phyloP scores from a whole-genome alignment of 2,329 filamentous ascomycete genomes.

The Cladorrhinum sp. region DNA sequence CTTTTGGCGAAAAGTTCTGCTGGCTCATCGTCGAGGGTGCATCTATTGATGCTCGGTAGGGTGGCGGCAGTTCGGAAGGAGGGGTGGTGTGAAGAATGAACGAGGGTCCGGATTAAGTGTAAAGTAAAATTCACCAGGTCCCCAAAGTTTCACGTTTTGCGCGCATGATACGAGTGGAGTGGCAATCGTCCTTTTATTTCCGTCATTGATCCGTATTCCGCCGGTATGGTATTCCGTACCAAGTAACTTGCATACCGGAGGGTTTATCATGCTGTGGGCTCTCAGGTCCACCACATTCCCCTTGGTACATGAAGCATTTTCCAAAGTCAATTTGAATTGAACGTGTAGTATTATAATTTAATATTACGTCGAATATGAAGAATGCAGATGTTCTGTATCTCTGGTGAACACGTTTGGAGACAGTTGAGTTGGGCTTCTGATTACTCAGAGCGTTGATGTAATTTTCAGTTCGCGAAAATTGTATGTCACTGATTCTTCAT shows the following conservation, averaged over 20 bases:
- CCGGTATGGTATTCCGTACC: background rate
- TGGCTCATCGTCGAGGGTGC: constrained; percentile 50
- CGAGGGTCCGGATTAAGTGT: background rate
- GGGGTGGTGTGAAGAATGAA: constrained; percentile 2
- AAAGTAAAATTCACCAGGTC: constrained; percentile 10
- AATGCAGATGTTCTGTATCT: too few relatives aligned
- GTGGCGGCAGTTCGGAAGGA: background rate
- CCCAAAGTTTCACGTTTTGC: background rate
- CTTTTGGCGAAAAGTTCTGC: constrained; percentile 55
- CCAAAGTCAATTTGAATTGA: too few relatives aligned
- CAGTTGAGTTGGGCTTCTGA: too few relatives aligned
- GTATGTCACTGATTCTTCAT: too few relatives aligned
- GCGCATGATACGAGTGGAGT: background rate
- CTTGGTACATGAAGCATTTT: too few relatives aligned
- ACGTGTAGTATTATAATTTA: too few relatives aligned
- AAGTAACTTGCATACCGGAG: background rate
- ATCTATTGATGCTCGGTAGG: constrained; percentile 4
- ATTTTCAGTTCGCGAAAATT: too few relatives aligned
- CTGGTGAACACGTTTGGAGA: too few relatives aligned
- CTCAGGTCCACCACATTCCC: too few relatives aligned
- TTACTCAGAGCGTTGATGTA: too few relatives aligned
- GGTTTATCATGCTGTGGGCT: too few relatives aligned
- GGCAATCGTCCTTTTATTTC: background rate
- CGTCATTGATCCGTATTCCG: background rate
- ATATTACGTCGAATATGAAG: too few relatives aligned